Evolutionary conservation across 2,329 filamentous ascomycete genomes (phyloP).

Genomic region (Cytospora chrysosperma): DNA sequence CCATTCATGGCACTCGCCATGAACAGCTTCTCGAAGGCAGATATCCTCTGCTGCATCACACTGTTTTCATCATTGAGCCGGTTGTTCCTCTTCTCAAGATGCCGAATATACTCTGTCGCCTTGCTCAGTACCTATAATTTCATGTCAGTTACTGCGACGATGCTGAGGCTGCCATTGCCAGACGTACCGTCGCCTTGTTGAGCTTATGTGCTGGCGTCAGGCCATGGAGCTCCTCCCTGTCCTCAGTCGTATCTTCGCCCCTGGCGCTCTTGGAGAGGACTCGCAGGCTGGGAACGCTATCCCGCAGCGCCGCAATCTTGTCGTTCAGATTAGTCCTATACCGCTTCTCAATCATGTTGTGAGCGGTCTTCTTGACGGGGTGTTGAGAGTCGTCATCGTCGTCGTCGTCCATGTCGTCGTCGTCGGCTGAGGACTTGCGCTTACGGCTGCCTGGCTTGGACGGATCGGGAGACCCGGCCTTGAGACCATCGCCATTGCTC

Average conservation of each 20-base stretch:
- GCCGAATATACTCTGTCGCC: conserved; percentile 92
- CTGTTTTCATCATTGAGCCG: conserved; percentile 78
- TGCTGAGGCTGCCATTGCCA: neutral
- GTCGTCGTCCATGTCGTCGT: conserved; percentile 60
- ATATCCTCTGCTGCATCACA: conserved; percentile 73
- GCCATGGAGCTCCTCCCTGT: conserved; percentile 78
- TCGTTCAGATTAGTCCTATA: conserved; percentile 96
- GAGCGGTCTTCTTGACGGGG: conserved; percentile 81
- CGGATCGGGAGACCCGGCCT: conserved; percentile 59
- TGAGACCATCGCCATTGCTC: conserved; percentile 46
- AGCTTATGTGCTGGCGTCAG: conserved; percentile 87
- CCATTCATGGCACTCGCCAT: conserved; percentile 71
- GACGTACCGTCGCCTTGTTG: conserved; percentile 84
- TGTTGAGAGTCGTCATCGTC: conserved; percentile 56
- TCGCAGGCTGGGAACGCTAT: conserved; percentile 87
- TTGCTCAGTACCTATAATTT: conserved; percentile 71
- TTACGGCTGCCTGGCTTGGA: conserved; percentile 57
- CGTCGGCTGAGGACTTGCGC: conserved; percentile 66
- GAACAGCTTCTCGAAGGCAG: conserved; percentile 76
- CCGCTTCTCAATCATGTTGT: conserved; percentile 97
- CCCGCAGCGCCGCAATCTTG: conserved; percentile 88
- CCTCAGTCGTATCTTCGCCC: conserved; percentile 68
- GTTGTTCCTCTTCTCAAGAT: conserved; percentile 87
- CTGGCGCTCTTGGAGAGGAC: conserved; percentile 74
- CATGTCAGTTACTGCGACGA: conserved; percentile 2